These are phyloP conservation scores for Hortiboletus flavorubellus DNA, from an alignment of 768 basidiomycete species.

Conservation along the genomic window DNA sequence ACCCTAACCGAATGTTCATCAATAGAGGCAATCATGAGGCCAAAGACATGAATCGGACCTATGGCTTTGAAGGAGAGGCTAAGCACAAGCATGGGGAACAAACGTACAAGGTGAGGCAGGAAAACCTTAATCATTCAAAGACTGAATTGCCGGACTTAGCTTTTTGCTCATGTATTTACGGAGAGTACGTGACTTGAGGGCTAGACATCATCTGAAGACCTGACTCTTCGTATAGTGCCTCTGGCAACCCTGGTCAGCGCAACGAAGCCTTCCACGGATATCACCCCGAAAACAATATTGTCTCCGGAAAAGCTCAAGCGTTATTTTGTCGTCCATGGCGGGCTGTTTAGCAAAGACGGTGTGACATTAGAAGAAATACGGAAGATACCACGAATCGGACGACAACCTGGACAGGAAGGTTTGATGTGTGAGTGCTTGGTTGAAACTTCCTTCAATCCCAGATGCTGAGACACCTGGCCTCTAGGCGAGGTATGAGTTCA, in stretches of 20 bases:
- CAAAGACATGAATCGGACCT: constrained; percentile 94
- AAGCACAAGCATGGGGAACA: constrained; percentile 97
- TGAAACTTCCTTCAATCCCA: neutral
- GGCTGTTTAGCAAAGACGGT: constrained; percentile 91
- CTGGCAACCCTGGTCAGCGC: constrained; percentile 83
- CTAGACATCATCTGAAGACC: neutral
- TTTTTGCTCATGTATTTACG: constrained; percentile 94
- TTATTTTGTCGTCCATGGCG: constrained; percentile 95
- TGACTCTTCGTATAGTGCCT: constrained; percentile 58
- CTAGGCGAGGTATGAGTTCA: constrained; percentile 57
- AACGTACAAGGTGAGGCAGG: constrained; percentile 70
- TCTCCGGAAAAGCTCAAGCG: constrained; percentile 80
- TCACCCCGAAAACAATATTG: constrained; percentile 56
- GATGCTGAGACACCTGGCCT: constrained; percentile 8
- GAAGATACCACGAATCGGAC: constrained; percentile 80
- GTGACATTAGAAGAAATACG: constrained; percentile 94
- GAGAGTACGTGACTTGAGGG: constrained; percentile 49
- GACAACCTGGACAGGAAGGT: constrained; percentile 92
- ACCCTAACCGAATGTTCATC: constrained; percentile 85
- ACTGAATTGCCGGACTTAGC: constrained; percentile 37
- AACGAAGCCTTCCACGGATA: constrained; percentile 49
- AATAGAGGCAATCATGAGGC: constrained; percentile 98
- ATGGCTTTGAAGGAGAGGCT: constrained; percentile 94
- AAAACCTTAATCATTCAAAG: neutral
- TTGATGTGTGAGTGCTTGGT: constrained; percentile 75